Evolutionary conservation across 2,329 filamentous ascomycete species (phyloP), one percentile per base, ranked within the genome.

Genomic region (Teratosphaeria zuluensis): DNA sequence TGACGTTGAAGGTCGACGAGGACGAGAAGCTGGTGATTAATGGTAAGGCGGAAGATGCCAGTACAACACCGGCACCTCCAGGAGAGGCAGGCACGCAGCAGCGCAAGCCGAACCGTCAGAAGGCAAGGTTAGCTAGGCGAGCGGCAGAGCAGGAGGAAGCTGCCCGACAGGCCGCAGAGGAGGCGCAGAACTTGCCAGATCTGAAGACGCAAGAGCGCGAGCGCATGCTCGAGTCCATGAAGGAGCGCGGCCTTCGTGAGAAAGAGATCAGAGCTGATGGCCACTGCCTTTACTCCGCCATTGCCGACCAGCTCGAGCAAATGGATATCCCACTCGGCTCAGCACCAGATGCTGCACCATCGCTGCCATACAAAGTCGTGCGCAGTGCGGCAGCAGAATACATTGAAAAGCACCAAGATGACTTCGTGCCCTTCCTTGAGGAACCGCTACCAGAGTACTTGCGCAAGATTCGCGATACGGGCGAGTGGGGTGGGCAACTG

Each of bases 401-500:
- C 74, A 96, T 99, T 69, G 74, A 77, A 59, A 72, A 76, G 14
- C 85, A 96, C 71, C 75, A 81, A 11, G 89, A 91, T 63, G 90
- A 95, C 67, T 97, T 96, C 72, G 84, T 81, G 58, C 86, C 89
- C 0, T 99, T 96, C 70, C 77, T 96, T 65, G 92, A 95, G 69
- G 91, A 94, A 71, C 84, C 86, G 14, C 71, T 96, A 53, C 82
- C 83, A 2, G 77, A 77, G 8, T 95, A 97, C 73, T 80, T 89
- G 53, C 75, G 76, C 53, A 90, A 88, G 75, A 89, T 99, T 61
- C 78, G 86, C 62, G 85, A 94, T 59, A 96, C 92, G 54, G 92
- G 90, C 0, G 92, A 96, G 75, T 99, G 94, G 94, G 94, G 94
- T 55, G 94, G 94, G 0, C 90, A 97, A 77, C 75, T 96, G 63